These are phyloP conservation scores for Serendipita sp. DNA, from an alignment of 768 basidiomycete genomes.

Conservation along the genomic window DNA sequence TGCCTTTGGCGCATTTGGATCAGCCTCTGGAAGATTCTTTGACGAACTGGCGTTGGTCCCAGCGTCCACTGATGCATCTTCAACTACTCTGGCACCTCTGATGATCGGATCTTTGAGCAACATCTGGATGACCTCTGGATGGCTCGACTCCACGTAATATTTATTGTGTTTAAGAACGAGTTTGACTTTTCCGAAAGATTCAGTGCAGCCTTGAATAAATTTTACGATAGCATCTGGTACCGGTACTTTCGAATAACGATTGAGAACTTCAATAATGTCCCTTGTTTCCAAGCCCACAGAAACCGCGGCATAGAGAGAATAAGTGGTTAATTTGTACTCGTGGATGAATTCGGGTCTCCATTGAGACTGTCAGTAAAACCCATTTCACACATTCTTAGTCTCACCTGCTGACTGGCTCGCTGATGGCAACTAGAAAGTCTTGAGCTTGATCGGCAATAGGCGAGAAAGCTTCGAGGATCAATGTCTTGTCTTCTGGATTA, in stretches of 20 bases:
- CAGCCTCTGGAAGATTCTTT: not conserved
- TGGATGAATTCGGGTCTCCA: conserved; percentile 89
- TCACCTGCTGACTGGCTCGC: conserved; percentile 96
- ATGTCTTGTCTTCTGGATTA: conserved; percentile 76
- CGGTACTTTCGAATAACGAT: conserved; percentile 47
- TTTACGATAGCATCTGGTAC: conserved; percentile 73
- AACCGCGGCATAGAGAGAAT: conserved; percentile 95
- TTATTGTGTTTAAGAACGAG: conserved; percentile 96
- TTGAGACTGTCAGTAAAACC: conserved; percentile 19
- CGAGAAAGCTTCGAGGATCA: conserved; percentile 94
- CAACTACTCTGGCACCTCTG: conserved; percentile 60
- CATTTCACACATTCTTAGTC: conserved; percentile 19
- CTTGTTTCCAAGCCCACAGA: conserved; percentile 96
- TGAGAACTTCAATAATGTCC: conserved; percentile 84
- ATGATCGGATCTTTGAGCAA: conserved; percentile 78
- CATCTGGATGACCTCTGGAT: conserved; percentile 80
- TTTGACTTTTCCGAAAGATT: conserved; percentile 97
- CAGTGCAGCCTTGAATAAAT: conserved; percentile 83
- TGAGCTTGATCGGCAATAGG: conserved; percentile 97
- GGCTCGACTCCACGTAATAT: conserved; percentile 90
- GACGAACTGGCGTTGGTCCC: not conserved
- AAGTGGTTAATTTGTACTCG: conserved; percentile 96
- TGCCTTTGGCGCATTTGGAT: not conserved
- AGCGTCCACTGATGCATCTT: not conserved
- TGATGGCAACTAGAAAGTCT: conserved; percentile 94